Percentiles rank a stretch among this genome's conserved stretches.
Conservation (phyloP, 345 rosid genomes). For the Triadica sebifera region DNA sequence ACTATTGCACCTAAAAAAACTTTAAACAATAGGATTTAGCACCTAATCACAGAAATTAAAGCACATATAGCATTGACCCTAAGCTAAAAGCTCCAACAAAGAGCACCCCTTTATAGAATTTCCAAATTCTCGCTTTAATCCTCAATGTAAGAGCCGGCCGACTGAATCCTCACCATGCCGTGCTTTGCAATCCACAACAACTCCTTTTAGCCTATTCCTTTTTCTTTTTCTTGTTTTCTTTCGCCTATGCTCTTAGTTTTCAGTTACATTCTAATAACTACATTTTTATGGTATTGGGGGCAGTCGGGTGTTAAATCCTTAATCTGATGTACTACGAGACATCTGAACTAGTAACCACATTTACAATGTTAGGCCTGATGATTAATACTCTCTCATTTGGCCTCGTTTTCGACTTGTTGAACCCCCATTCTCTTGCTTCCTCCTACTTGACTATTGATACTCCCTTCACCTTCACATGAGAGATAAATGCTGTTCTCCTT, state of each 20-base stretch:
- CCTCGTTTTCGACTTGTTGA: conserved; percentile 1
- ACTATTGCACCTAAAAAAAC: neutral
- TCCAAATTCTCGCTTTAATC: neutral
- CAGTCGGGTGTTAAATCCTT: too few relatives aligned
- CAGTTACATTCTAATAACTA: neutral
- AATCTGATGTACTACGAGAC: too few relatives aligned
- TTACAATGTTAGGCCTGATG: too few relatives aligned
- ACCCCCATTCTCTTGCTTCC: conserved; percentile 16
- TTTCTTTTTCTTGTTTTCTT: neutral
- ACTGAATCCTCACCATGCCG: neutral
- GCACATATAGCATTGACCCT: conserved; percentile 18
- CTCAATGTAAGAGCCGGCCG: conserved; percentile 4
- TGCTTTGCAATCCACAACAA: neutral
- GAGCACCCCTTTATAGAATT: neutral
- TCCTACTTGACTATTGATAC: neutral
- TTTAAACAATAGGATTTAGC: neutral
- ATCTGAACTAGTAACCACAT: too few relatives aligned
- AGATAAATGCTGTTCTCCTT: conserved; percentile 22
- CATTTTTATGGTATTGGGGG: neutral
- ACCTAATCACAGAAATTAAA: neutral
- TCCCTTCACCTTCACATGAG: neutral
- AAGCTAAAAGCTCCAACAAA: neutral
- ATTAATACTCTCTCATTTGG: neutral
- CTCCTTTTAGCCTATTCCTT: conserved; percentile 2
- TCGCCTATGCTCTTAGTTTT: neutral